Percentiles rank a stretch among this genome's conserved stretches.
Evolutionary conservation across 129 eudicot species (phyloP).

Genomic region (Artemisia tridentata): DNA sequence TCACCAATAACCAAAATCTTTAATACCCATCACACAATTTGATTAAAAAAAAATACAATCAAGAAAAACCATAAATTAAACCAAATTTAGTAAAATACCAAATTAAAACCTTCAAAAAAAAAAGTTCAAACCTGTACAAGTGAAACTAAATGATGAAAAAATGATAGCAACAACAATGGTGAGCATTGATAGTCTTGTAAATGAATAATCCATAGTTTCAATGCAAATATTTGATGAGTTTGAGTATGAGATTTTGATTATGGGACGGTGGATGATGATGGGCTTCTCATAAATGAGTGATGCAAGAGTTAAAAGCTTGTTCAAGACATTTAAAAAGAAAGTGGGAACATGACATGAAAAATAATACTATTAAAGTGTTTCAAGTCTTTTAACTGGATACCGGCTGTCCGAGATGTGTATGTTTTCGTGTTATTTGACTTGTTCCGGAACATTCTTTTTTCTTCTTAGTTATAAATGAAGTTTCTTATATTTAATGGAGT

Average conservation of each 20-base stretch:
- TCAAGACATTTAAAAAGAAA: too few species aligned
- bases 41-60: neutral
- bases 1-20: constrained; percentile 5
- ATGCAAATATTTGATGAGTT: constrained; percentile 8
- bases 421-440: too few species aligned
- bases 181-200: constrained; percentile 24
- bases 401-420: too few species aligned
- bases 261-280: constrained; percentile 19
- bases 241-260: neutral
- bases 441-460: too few species aligned
- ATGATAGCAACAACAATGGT: constrained; percentile 36
- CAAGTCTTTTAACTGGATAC: too few species aligned
- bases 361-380: too few species aligned
- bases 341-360: too few species aligned
- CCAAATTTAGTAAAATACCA: neutral
- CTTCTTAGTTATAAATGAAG: too few species aligned
- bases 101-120: neutral
- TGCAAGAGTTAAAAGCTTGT: too few species aligned
- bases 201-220: constrained; percentile 42
- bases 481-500: too few species aligned
- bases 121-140: constrained; percentile 57
- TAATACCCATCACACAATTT: constrained; percentile 8
- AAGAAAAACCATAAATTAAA: neutral
- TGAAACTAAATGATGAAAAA: constrained; percentile 47
- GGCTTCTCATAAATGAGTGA: too few species aligned